Base-by-base conservation (phyloP, 2,329 filamentous ascomycete species). In the Chaetomiaceae sp. region DNA sequence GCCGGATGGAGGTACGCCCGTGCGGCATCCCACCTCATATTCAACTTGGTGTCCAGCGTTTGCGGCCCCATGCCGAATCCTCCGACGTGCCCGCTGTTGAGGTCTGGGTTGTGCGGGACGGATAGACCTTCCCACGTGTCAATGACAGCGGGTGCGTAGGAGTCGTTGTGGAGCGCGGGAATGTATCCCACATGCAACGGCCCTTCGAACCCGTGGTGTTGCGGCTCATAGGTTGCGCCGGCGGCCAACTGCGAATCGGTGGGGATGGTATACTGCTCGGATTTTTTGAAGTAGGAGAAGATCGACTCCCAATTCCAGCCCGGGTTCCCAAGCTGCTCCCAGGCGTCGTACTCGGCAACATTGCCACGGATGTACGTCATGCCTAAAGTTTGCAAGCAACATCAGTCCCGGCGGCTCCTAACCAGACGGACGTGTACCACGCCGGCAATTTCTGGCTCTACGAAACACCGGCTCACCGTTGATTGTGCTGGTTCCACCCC, bases 401-500 rank as follows among this genome's bases (percentile, higher is more conserved):
- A 18, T 2, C 4, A 38, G 21, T 10, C n/a, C n/a, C n/a, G n/a
- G n/a, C n/a, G n/a, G n/a, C 36, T 27, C 9, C 25, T 27, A 9
- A 9, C 25, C 9, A 27, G 5, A 27, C 9, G 9, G 5, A 5
- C 5, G 5, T 5, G 9, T 27, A 27, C 25, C 9, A 27, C 5
- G 5, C 25, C 9, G 9, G 25, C 25, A 27, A 5, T 27, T 27
- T 27, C 9, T 9, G 25, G 5, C 5, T 27, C 25, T n/a, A 27
- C 9, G 25, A 9, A 9, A 27, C 25, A 27, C 9, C 5, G 5
- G 25, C 42, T 45, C 18, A 45, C 62, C 66, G 57, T 71, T 71
- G 38, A 71, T 57, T 7, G 62, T 63, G 41, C 59, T 65, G 5
- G 66, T 66, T 23, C 68, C 68, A 16, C 68, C 68, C 43, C 66